Conservation (phyloP, 495 filamentous ascomycete species). For the Collariella sp. region DNA sequence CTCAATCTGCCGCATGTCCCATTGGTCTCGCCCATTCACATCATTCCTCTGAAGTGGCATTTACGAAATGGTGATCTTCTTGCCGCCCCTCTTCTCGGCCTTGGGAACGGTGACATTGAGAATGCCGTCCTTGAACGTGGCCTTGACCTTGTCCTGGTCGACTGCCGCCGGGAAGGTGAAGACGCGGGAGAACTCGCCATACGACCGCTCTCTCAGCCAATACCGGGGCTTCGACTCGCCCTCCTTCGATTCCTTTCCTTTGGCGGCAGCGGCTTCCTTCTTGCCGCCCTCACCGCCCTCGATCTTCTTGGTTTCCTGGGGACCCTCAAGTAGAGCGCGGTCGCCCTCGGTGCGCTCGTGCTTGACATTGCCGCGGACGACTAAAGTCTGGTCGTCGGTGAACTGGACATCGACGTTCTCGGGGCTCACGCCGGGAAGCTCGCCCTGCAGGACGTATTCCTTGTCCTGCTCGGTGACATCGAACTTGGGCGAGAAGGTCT, state of each 20-base stretch:
- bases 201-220: conserved; percentile 74
- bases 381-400: conserved; percentile 66
- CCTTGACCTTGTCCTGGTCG: conserved; percentile 72
- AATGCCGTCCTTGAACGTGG: conserved; percentile 53
- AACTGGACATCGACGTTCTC: conserved; percentile 79
- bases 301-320: conserved; percentile 13
- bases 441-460: conserved; percentile 73
- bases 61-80: conserved; percentile 14
- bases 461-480: conserved; percentile 65
- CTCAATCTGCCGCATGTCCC: background rate
- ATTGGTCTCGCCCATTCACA: conserved; percentile 1
- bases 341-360: conserved; percentile 42
- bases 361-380: conserved; percentile 60
- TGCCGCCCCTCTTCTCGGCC: conserved; percentile 40
- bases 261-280: background rate
- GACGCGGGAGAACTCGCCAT: conserved; percentile 72
- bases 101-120: conserved; percentile 71
- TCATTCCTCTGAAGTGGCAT: background rate
- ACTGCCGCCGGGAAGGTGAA: conserved; percentile 71
- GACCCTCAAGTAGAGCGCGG: conserved; percentile 17
- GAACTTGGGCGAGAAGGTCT: conserved; percentile 44
- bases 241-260: conserved; percentile 1
- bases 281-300: conserved; percentile 12
- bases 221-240: conserved; percentile 42
- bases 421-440: conserved; percentile 77